Evolutionary conservation across 2,329 filamentous ascomycete genomes (phyloP).

Genomic region (Aspergillus sp.): DNA sequence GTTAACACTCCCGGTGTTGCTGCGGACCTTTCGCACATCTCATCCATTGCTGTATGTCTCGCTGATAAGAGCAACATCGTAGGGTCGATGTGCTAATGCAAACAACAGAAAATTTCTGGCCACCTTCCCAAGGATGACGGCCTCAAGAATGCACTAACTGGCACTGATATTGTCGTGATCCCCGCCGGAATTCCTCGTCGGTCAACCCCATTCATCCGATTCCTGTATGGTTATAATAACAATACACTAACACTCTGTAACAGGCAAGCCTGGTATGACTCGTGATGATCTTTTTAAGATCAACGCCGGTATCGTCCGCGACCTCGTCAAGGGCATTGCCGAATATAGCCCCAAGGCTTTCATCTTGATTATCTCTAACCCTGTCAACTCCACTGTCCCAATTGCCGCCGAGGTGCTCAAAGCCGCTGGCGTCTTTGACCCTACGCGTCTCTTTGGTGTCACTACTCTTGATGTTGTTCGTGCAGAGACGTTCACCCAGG

Average conservation of each 20-base stretch:
- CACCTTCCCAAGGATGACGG: slow-evolving; percentile 85
- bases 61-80: not conserved
- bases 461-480: slow-evolving; percentile 98
- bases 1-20: slow-evolving; percentile 97
- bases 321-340: slow-evolving; percentile 82
- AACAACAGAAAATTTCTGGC: slow-evolving; percentile 72
- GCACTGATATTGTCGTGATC: slow-evolving; percentile 94
- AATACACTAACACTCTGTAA: slow-evolving; percentile 11
- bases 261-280: slow-evolving; percentile 99
- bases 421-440: slow-evolving; percentile 86
- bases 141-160: slow-evolving; percentile 82
- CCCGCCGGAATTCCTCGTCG: slow-evolving; percentile 95
- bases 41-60: slow-evolving; percentile 72
- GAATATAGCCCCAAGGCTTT: slow-evolving; percentile 89
- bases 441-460: slow-evolving; percentile 95
- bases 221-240: not conserved
- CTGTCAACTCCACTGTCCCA: slow-evolving; percentile 97
- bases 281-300: slow-evolving; percentile 99
- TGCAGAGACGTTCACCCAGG: slow-evolving; percentile 92
- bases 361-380: slow-evolving; percentile 97
- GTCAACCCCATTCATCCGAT: slow-evolving; percentile 34
- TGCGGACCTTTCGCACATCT: slow-evolving; percentile 96
- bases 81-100: slow-evolving; percentile 5
- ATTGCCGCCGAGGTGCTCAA: slow-evolving; percentile 98
- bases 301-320: slow-evolving; percentile 97